phyloP scores from a whole-genome alignment of 2,329 filamentous ascomycete genomes.

The Pseudopithomyces chartarum region DNA sequence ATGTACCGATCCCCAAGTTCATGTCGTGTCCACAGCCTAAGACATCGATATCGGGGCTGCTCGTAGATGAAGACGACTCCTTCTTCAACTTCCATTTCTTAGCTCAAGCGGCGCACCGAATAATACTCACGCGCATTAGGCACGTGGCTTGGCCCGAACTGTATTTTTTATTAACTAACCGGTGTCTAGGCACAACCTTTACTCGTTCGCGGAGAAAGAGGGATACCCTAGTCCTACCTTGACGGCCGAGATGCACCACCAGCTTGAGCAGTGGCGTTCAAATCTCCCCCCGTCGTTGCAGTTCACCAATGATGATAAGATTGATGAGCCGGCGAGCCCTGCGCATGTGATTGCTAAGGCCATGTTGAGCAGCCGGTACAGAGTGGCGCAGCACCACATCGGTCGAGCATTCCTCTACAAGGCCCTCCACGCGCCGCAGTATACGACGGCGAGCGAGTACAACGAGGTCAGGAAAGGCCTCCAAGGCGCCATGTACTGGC shows the following conservation, averaged over 20 bases:
- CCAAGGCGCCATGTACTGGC: constrained; percentile 44
- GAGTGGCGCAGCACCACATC: constrained; percentile 45
- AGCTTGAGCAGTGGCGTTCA: constrained; percentile 60
- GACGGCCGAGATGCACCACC: constrained; percentile 58
- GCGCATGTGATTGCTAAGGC: constrained; percentile 45
- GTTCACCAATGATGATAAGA: constrained; percentile 46
- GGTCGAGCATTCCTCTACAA: constrained; percentile 46
- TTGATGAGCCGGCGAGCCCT: constrained; percentile 34
- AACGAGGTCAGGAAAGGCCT: constrained; percentile 34
- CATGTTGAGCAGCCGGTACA: constrained; percentile 46
- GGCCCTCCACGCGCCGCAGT: constrained; percentile 38
- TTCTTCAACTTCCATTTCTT: constrained; percentile 64
- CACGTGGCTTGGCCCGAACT: background rate
- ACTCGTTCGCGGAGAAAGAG: constrained; percentile 52
- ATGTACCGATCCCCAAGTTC: constrained; percentile 60
- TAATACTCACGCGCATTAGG: constrained; percentile 59
- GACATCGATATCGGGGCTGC: constrained; percentile 37
- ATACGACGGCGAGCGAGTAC: constrained; percentile 39
- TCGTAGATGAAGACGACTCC: constrained; percentile 55
- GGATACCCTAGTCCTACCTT: constrained; percentile 52
- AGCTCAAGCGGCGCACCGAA: constrained; percentile 61
- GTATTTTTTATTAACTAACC: background rate
- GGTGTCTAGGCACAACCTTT: constrained; percentile 48
- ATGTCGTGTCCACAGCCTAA: constrained; percentile 49
- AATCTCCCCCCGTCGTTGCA: constrained; percentile 57